Percentiles rank a stretch among this genome's conserved stretches.
Evolutionary conservation across 1,284 basidiomycete genomes (phyloP).

Genomic region (Golubevia pallescens): DNA sequence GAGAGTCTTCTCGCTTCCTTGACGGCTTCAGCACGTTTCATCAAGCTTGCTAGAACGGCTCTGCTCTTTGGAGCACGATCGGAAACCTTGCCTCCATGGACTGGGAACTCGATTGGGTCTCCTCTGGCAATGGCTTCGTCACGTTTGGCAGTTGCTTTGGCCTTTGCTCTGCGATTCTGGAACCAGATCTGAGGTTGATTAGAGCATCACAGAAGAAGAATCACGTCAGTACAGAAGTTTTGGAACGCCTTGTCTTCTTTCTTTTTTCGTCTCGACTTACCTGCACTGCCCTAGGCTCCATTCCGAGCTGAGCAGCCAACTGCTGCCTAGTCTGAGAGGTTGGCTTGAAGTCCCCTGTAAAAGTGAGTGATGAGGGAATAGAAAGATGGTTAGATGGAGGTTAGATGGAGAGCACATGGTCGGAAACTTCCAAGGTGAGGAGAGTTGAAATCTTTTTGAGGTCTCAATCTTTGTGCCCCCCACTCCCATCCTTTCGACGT

Average conservation of each 20-base stretch:
- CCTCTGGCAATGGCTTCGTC: slow-evolving; percentile 5
- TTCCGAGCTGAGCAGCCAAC: too few relatives aligned
- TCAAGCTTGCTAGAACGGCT: neutral
- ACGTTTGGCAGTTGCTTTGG: slow-evolving; percentile 35
- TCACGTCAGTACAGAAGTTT: neutral
- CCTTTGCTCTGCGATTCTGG: slow-evolving; percentile 48
- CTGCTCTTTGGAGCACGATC: neutral
- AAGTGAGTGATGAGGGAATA: neutral
- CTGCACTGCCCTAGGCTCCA: neutral
- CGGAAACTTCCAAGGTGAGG: too few relatives aligned
- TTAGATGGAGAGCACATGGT: neutral
- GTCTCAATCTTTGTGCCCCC: too few relatives aligned
- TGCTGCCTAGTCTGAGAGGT: too few relatives aligned
- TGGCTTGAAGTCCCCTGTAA: neutral
- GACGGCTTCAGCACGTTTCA: neutral
- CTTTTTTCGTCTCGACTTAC: neutral
- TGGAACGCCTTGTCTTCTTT: neutral
- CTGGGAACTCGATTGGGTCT: neutral
- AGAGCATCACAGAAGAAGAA: neutral
- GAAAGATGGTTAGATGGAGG: neutral
- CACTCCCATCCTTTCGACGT: too few relatives aligned
- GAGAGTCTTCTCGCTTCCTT: neutral
- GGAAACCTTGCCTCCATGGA: neutral
- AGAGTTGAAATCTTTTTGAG: too few relatives aligned
- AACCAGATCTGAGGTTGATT: slow-evolving; percentile 29